Percentiles rank a stretch among this genome's conserved stretches.
phyloP scores from a whole-genome alignment of 225 moss, liverwort and hornwort species.

The Neckera pumila region DNA sequence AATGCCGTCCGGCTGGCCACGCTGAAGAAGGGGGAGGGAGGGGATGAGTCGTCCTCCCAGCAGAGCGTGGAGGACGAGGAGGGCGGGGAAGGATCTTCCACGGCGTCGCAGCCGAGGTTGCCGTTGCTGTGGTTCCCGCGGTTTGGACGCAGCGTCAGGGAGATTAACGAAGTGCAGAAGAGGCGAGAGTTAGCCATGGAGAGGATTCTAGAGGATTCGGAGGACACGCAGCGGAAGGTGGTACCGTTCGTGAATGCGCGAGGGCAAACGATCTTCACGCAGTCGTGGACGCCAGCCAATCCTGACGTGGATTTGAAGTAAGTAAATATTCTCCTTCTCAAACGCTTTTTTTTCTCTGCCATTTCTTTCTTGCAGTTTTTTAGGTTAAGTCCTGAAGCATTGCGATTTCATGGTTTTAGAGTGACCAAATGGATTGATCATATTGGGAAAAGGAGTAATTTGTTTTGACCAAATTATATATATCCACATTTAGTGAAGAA shows the following conservation, averaged over 20 bases:
- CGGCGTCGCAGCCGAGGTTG: slow-evolving; percentile 30
- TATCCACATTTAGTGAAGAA: neutral
- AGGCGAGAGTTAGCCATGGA: slow-evolving; percentile 32
- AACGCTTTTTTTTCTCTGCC: neutral
- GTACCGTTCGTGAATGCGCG: slow-evolving; percentile 60
- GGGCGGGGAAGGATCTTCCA: slow-evolving; percentile 4
- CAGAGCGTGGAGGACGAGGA: neutral
- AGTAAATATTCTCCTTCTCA: neutral
- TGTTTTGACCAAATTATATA: neutral
- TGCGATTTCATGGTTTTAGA: neutral
- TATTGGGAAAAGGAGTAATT: neutral
- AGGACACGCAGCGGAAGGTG: slow-evolving; percentile 43
- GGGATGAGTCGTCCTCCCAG: neutral
- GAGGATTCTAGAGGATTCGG: slow-evolving; percentile 12
- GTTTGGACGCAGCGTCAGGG: slow-evolving; percentile 40
- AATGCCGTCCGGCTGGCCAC: slow-evolving; percentile 18
- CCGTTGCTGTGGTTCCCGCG: slow-evolving; percentile 42
- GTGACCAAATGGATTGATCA: neutral
- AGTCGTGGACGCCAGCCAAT: slow-evolving; percentile 66
- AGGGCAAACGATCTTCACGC: slow-evolving; percentile 79
- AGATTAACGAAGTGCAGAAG: slow-evolving; percentile 50
- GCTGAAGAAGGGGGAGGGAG: slow-evolving; percentile 14
- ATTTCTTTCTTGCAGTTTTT: neutral
- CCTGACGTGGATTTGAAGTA: slow-evolving; percentile 43
- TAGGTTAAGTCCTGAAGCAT: neutral